Evolutionary conservation across 1,139 yeast genomes (phyloP), one percentile per base, ranked within the genome.

Genomic region (Geotrichum fermentans): DNA sequence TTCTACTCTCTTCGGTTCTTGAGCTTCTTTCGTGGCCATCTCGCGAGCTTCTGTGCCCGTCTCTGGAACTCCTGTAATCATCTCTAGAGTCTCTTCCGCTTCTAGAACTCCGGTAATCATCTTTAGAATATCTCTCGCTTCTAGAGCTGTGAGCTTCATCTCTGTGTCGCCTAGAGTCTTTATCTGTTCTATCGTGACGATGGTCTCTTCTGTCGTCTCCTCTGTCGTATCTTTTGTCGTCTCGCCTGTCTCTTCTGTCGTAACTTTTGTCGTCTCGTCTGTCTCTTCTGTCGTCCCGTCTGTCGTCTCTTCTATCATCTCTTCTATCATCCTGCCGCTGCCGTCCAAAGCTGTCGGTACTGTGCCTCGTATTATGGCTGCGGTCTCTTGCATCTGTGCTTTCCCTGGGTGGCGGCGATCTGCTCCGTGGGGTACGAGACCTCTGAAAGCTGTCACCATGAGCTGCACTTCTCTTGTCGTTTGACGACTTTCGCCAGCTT

Each of bases 401-500:
- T 6, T 24, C 28, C 28, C 28, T 6, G n/a, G n/a, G n/a, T n/a
- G n/a, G n/a, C n/a, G n/a, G 8, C 8, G 28, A 24, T 24, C 28
- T 24, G 28, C 8, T 24, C 28, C n/a, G 28, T 6, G 28, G 58
- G n/a, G 50, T 57, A 24, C 52, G 56, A 30, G 40, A 37, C 32
- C 34, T 30, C 30, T 26, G 45, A 20, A 17, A 39, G n/a, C 21
- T 35, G 16, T 30, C 41, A 3, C 56, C 56, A 43, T 50, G 54
- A 2, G 33, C 54, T 13, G 34, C 18, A 44, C 26, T 37, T 32
- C 58, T 43, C 47, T 45, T 54, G 4, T 28, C 42, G 43, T 58
- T 58, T 20, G 52, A 50, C 26, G 45, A 43, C 10, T 44, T 39
- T 28, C 60, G 45, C 61, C 62, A 58, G 4, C 47, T 40, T n/a